Evolutionary conservation across 495 filamentous ascomycete species (phyloP).

Genomic region (Neurospora terricola): DNA sequence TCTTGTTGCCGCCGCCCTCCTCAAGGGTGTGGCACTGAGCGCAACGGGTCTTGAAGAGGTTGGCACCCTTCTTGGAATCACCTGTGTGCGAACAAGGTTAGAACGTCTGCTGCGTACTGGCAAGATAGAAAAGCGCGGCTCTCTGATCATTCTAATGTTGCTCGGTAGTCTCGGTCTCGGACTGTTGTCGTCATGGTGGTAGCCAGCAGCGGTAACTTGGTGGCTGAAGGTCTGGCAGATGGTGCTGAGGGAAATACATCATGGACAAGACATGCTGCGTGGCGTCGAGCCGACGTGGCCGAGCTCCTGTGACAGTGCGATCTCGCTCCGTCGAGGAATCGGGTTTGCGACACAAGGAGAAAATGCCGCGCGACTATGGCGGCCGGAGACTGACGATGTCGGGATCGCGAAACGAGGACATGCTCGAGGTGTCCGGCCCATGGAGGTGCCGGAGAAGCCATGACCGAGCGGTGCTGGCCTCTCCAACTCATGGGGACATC

Average conservation of each 20-base stretch:
- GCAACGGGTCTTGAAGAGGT: slow-evolving; percentile 99
- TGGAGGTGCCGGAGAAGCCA: not conserved
- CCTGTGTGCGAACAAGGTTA: slow-evolving; percentile 47
- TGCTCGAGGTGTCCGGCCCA: not conserved
- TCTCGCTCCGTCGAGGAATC: not conserved
- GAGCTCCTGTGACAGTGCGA: not conserved
- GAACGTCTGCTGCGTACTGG: slow-evolving; percentile 6
- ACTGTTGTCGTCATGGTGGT: not conserved
- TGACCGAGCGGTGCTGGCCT: not conserved
- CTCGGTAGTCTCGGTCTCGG: not conserved
- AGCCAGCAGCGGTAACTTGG: not conserved
- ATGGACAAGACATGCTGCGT: not conserved
- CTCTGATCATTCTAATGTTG: not conserved
- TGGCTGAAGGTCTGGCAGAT: not conserved
- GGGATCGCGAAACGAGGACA: not conserved
- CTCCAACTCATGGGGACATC: not conserved
- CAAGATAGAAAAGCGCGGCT: not conserved
- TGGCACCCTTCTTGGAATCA: slow-evolving; percentile 92
- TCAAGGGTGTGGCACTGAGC: slow-evolving; percentile 97
- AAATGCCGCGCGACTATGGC: slow-evolving; percentile 29
- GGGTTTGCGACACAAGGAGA: slow-evolving; percentile 10
- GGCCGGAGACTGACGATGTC: not conserved
- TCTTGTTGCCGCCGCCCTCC: slow-evolving; percentile 83
- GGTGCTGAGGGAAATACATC: not conserved
- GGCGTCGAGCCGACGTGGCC: not conserved